Evolutionary conservation across 1,139 yeast species (phyloP).

Genomic region (Eremothecium gossypii): DNA sequence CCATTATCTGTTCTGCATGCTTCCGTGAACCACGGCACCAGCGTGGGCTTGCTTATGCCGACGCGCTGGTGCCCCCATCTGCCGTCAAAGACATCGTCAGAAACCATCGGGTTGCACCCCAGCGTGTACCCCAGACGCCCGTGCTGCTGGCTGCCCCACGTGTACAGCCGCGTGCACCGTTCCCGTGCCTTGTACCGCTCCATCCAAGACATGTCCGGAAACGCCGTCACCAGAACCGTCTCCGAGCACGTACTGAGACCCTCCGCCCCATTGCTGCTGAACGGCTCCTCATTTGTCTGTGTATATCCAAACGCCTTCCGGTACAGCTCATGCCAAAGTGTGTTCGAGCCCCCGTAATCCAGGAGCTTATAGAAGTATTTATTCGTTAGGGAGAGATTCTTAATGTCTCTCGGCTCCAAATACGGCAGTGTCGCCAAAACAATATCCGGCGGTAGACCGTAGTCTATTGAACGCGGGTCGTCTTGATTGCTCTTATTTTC

Average conservation of each 20-base stretch:
- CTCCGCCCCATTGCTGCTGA: slow-evolving; percentile 21
- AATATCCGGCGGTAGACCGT: slow-evolving; percentile 25
- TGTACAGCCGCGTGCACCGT: slow-evolving; percentile 38
- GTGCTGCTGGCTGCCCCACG: slow-evolving; percentile 53
- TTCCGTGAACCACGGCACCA: slow-evolving; percentile 29
- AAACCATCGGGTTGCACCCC: slow-evolving; percentile 27
- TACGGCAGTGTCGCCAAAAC: slow-evolving; percentile 24
- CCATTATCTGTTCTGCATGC: slow-evolving; percentile 9
- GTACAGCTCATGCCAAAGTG: slow-evolving; percentile 41
- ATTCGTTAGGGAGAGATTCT: slow-evolving; percentile 39
- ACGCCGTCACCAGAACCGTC: slow-evolving; percentile 22
- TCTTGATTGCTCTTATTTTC: background rate
- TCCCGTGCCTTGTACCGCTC: slow-evolving; percentile 40
- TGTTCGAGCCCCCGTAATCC: slow-evolving; percentile 31
- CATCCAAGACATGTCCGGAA: slow-evolving; percentile 39
- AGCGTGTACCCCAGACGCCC: slow-evolving; percentile 51
- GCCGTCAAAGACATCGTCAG: slow-evolving; percentile 22
- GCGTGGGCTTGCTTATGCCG: slow-evolving; percentile 39
- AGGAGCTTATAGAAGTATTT: slow-evolving; percentile 26
- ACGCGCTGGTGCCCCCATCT: slow-evolving; percentile 26
- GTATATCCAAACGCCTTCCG: slow-evolving; percentile 41
- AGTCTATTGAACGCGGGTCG: background rate
- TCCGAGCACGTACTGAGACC: slow-evolving; percentile 25
- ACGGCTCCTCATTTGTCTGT: slow-evolving; percentile 34
- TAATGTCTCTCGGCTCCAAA: slow-evolving; percentile 40